Conservation (phyloP, 2,329 filamentous ascomycete species). For the Botryotinia globosa region DNA sequence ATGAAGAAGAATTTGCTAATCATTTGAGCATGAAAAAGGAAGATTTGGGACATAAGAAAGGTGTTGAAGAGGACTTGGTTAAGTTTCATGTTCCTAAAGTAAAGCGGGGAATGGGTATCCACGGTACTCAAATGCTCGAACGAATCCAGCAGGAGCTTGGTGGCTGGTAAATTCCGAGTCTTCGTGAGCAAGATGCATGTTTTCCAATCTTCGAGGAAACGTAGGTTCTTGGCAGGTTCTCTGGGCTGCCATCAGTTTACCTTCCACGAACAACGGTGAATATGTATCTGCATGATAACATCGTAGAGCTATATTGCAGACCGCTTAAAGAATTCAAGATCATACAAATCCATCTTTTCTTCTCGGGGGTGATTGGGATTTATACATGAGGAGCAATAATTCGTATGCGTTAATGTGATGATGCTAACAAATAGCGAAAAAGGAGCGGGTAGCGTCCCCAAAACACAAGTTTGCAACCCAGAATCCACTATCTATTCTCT, state of each 20-base stretch:
- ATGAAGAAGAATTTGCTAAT: constrained; percentile 15
- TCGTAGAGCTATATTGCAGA: background rate
- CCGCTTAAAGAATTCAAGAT: background rate
- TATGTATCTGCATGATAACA: background rate
- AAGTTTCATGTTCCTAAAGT: background rate
- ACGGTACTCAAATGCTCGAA: background rate
- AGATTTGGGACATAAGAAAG: background rate
- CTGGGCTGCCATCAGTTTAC: background rate
- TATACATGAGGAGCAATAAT: background rate
- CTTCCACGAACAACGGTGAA: background rate
- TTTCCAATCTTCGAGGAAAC: too few species aligned
- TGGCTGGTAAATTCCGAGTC: background rate
- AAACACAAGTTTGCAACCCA: background rate
- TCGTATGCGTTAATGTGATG: background rate
- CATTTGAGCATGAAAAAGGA: constrained; percentile 35
- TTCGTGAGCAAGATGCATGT: background rate
- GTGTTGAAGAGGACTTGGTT: background rate
- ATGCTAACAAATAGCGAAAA: background rate
- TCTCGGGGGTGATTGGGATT: background rate
- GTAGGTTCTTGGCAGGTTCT: background rate
- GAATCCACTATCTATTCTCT: background rate
- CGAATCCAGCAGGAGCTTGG: background rate
- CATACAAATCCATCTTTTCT: background rate
- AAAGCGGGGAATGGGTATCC: background rate
- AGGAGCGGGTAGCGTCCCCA: background rate